These are phyloP conservation scores for Scortechinia acanthostroma DNA, from an alignment of 2,329 filamentous ascomycete species.

Conservation along the genomic window DNA sequence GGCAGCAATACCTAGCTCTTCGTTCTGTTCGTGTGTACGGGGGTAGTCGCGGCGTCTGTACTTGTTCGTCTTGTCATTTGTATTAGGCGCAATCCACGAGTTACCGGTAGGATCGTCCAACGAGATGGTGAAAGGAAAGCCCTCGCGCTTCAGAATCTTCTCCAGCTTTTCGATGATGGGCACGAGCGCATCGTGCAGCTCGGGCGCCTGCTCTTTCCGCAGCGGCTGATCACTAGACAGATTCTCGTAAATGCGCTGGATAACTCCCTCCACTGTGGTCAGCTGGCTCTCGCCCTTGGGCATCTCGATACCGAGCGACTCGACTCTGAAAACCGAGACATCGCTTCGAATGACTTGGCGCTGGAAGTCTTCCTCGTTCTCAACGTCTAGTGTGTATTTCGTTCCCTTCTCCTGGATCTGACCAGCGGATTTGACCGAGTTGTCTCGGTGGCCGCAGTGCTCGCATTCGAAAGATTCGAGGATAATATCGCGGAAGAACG, in stretches of 20 bases:
- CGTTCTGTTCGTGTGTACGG: constrained; percentile 53
- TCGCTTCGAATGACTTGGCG: constrained; percentile 59
- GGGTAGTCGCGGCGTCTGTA: constrained; percentile 51
- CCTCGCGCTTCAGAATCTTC: constrained; percentile 42
- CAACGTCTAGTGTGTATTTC: constrained; percentile 47
- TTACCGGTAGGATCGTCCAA: constrained; percentile 58
- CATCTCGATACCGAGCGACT: constrained; percentile 57
- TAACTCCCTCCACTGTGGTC: constrained; percentile 55
- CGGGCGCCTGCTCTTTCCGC: constrained; percentile 47
- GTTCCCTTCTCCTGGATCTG: constrained; percentile 55
- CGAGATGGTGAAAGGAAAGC: constrained; percentile 52
- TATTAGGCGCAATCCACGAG: constrained; percentile 55
- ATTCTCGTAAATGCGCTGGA: constrained; percentile 46
- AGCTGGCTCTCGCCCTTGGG: constrained; percentile 53
- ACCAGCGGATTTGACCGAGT: constrained; percentile 55
- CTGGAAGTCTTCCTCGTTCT: constrained; percentile 43
- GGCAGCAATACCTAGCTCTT: constrained; percentile 43
- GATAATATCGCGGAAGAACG: constrained; percentile 60
- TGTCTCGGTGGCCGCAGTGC: constrained; percentile 53
- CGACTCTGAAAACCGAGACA: constrained; percentile 48
- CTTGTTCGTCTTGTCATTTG: constrained; percentile 36
- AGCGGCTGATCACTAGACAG: constrained; percentile 48
- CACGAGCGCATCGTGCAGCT: constrained; percentile 47
- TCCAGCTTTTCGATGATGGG: constrained; percentile 42
- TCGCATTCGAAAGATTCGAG: constrained; percentile 60